A percentile compares a stretch with the other conserved stretches of the same genome.
Conservation (phyloP, 1,284 basidiomycete genomes). For the Microbotryum silenes-acaulis region DNA sequence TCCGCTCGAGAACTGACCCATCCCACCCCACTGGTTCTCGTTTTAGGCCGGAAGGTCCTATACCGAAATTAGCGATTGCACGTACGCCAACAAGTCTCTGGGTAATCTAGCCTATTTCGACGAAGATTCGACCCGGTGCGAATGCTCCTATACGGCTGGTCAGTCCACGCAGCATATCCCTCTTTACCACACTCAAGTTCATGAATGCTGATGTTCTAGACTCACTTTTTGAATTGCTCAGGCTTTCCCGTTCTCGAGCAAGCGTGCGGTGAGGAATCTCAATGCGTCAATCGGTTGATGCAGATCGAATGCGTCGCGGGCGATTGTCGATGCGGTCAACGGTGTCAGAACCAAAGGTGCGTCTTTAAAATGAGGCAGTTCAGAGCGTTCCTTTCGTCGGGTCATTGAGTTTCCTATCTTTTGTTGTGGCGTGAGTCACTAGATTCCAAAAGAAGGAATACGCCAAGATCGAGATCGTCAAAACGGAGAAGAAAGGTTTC, state of each 20-base stretch:
- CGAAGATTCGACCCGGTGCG: slow-evolving; percentile 87
- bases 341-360: slow-evolving; percentile 90
- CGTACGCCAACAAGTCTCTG: slow-evolving; percentile 79
- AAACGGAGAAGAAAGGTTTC: slow-evolving; percentile 92
- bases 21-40: neutral
- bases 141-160: slow-evolving; percentile 77
- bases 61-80: slow-evolving; percentile 63
- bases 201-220: neutral
- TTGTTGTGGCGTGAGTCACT: neutral
- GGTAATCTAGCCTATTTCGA: slow-evolving; percentile 54
- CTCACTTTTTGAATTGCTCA: slow-evolving; percentile 9
- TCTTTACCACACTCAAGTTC: neutral
- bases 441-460: slow-evolving; percentile 84
- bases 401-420: too few species aligned
- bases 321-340: slow-evolving; percentile 73
- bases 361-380: slow-evolving; percentile 30
- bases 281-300: slow-evolving; percentile 95
- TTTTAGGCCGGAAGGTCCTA: slow-evolving; percentile 61
- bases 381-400: too few species aligned
- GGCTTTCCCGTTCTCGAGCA: slow-evolving; percentile 50
- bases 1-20: neutral
- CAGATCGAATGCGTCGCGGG: slow-evolving; percentile 88
- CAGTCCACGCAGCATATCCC: slow-evolving; percentile 42
- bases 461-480: slow-evolving; percentile 78
- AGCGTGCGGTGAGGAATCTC: slow-evolving; percentile 80